These are phyloP conservation scores for Mycosphaerella arachidis DNA, from an alignment of 2,329 filamentous ascomycete genomes.

Conservation along the genomic window DNA sequence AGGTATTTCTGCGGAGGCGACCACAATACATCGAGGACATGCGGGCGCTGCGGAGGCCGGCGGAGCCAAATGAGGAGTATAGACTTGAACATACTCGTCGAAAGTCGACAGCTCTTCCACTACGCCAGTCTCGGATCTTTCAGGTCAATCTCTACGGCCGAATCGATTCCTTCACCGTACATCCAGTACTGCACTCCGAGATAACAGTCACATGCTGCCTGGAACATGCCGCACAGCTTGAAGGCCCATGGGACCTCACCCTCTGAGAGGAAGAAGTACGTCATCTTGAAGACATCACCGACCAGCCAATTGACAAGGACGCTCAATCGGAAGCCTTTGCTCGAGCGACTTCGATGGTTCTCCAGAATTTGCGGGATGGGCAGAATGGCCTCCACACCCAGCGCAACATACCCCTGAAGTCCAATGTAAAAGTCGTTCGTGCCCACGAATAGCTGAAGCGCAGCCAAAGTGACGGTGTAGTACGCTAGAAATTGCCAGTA, in stretches of 20 bases:
- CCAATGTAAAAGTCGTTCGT: constrained; percentile 58
- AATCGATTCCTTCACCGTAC: constrained; percentile 54
- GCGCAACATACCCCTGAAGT: constrained; percentile 67
- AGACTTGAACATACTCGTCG: neutral
- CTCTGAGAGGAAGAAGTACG: constrained; percentile 69
- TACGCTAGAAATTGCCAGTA: constrained; percentile 77
- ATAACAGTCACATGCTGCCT: constrained; percentile 70
- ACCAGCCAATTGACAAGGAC: constrained; percentile 74
- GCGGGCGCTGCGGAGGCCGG: neutral
- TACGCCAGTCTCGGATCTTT: constrained; percentile 27
- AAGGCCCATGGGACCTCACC: constrained; percentile 69
- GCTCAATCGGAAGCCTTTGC: constrained; percentile 71
- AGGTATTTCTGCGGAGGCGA: neutral
- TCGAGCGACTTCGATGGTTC: constrained; percentile 64
- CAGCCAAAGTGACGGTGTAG: constrained; percentile 57
- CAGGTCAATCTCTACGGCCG: constrained; percentile 14
- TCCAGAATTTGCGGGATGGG: constrained; percentile 73
- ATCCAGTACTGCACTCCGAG: constrained; percentile 70
- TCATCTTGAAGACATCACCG: constrained; percentile 80
- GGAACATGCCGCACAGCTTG: constrained; percentile 77
- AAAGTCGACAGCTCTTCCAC: neutral
- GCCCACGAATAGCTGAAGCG: constrained; percentile 64
- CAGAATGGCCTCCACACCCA: constrained; percentile 74
- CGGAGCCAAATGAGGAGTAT: neutral
- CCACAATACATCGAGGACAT: neutral